Conservation (phyloP, 2,329 filamentous ascomycete genomes). For the Colletotrichum euphorbiae region DNA sequence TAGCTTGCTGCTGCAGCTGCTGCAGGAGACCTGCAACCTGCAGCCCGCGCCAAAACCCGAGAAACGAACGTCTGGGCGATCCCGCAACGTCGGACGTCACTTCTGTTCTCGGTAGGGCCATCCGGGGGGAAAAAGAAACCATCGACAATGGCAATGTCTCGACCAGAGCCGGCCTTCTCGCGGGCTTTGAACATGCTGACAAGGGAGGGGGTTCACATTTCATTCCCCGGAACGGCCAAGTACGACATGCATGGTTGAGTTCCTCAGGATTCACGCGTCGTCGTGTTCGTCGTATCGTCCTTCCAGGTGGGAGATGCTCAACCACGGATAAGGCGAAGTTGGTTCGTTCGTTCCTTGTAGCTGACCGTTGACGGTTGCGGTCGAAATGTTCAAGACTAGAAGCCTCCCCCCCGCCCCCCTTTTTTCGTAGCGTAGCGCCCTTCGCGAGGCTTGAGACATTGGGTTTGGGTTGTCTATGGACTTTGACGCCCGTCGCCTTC, state of each 20-base stretch:
- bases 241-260: conserved; percentile 14
- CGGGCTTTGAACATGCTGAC: conserved; percentile 16
- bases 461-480: conserved; percentile 13
- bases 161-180: conserved; percentile 8
- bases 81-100: conserved; percentile 35
- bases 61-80: conserved; percentile 27
- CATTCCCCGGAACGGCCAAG: conserved; percentile 17
- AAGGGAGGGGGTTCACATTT: neutral
- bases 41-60: conserved; percentile 12
- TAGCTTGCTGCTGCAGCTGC: neutral
- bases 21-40: conserved; percentile 5
- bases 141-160: conserved; percentile 7
- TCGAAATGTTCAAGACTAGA: conserved; percentile 23
- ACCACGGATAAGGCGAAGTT: neutral
- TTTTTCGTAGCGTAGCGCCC: conserved; percentile 4
- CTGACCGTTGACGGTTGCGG: conserved; percentile 27
- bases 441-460: conserved; percentile 37
- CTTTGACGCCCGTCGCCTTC: neutral
- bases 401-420: no score
- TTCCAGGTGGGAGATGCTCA: no score
- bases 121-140: conserved; percentile 32
- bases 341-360: conserved; percentile 20
- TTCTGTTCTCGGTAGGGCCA: conserved; percentile 39
- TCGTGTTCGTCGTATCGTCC: no score
- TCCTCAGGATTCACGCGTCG: neutral